Percentiles rank a stretch among this genome's conserved stretches.
phyloP scores from a whole-genome alignment of 768 basidiomycete species.

The Panaeolus papilionaceus region DNA sequence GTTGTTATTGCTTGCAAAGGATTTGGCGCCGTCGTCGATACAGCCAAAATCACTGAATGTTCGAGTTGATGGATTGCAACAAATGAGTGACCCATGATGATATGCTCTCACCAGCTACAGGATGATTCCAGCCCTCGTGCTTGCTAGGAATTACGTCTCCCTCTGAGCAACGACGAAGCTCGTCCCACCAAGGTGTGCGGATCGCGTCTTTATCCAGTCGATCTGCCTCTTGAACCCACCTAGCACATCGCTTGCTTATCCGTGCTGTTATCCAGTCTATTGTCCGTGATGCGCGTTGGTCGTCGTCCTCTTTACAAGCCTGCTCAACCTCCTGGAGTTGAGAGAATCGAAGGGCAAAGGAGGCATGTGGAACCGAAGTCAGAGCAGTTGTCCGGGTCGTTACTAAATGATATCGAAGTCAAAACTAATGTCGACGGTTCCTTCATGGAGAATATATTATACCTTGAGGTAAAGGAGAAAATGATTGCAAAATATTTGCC shows the following conservation, averaged over 20 bases:
- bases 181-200: conserved; percentile 88
- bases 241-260: conserved; percentile 62
- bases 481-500: conserved; percentile 80
- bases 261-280: conserved; percentile 88
- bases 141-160: conserved; percentile 77
- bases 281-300: conserved; percentile 77
- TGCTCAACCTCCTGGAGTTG: conserved; percentile 73
- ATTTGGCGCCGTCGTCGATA: conserved; percentile 83
- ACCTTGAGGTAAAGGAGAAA: conserved; percentile 86
- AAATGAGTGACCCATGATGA: conserved; percentile 16
- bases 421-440: not conserved
- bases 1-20: conserved; percentile 81
- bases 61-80: conserved; percentile 14
- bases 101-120: conserved; percentile 70
- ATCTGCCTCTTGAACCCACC: conserved; percentile 77
- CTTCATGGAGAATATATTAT: conserved; percentile 7
- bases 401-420: conserved; percentile 47
- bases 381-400: conserved; percentile 80
- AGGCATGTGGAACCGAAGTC: conserved; percentile 69
- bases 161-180: conserved; percentile 76
- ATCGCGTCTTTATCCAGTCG: conserved; percentile 48
- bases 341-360: conserved; percentile 82
- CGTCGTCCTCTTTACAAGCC: conserved; percentile 81
- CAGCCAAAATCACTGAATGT: conserved; percentile 73
- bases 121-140: conserved; percentile 87